Evolutionary conservation across 495 filamentous ascomycete genomes (phyloP).

Genomic region (Clavariopsis aquatica): DNA sequence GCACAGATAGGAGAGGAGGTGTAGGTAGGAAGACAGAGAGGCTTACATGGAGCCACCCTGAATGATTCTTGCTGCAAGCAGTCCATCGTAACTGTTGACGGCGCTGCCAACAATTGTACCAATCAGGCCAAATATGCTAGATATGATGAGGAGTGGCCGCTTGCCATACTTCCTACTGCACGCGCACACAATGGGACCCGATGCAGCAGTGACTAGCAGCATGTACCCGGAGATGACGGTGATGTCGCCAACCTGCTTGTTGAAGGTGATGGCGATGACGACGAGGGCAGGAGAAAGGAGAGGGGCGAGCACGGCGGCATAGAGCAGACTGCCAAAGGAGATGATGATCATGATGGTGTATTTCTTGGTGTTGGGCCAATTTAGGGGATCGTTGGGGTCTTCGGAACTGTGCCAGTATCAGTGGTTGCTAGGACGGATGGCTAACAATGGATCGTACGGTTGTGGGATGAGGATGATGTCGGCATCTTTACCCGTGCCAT

Average conservation of each 20-base stretch:
- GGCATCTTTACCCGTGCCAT: constrained; percentile 32
- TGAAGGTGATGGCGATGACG: constrained; percentile 32
- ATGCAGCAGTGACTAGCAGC: constrained; percentile 29
- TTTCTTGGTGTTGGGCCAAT: constrained; percentile 32
- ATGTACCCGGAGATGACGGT: constrained; percentile 33
- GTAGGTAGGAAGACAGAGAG: background rate
- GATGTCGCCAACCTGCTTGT: constrained; percentile 27
- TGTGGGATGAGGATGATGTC: constrained; percentile 36
- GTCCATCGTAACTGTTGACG: constrained; percentile 25
- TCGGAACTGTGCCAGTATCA: constrained; percentile 24
- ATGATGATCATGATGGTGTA: constrained; percentile 23
- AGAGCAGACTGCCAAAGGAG: constrained; percentile 17
- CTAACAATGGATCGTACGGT: constrained; percentile 12
- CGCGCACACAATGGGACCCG: constrained; percentile 30
- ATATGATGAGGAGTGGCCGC: constrained; percentile 20
- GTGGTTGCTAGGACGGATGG: background rate
- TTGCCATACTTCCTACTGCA: constrained; percentile 35
- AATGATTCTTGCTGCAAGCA: constrained; percentile 30
- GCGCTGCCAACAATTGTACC: constrained; percentile 31
- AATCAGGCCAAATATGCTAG: constrained; percentile 26
- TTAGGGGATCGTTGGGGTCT: constrained; percentile 36
- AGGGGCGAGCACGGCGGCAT: constrained; percentile 26
- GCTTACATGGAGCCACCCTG: constrained; percentile 32
- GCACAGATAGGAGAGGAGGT: background rate
- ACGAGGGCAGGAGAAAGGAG: constrained; percentile 29